Conservation (phyloP, 768 basidiomycete genomes). For the Xanthoconium stramineum region DNA sequence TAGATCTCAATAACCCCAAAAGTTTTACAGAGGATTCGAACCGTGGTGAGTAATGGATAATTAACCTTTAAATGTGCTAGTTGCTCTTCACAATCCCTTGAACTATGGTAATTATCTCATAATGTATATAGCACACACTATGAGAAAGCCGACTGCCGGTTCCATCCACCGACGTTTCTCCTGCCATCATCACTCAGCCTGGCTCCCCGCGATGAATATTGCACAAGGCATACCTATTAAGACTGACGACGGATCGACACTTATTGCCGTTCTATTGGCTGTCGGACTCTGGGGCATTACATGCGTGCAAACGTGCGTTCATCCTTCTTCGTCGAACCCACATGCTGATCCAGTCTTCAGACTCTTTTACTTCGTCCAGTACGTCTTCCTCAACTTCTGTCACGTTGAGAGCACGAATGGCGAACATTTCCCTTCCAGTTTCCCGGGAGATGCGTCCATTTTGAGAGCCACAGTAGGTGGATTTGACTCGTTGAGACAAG, state of each 20-base stretch:
- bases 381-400: not conserved
- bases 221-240: not conserved
- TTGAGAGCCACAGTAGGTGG: slow-evolving; percentile 12
- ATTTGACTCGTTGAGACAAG: not conserved
- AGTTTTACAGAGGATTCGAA: not conserved
- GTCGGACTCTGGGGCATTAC: slow-evolving; percentile 26
- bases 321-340: not conserved
- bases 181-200: not conserved
- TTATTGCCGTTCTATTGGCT: slow-evolving; percentile 14
- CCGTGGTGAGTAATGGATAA: not conserved
- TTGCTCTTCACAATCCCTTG: not conserved
- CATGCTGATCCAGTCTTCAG: not conserved
- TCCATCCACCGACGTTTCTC: not conserved
- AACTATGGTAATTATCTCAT: not conserved
- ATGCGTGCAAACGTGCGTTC: slow-evolving; percentile 19
- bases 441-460: not conserved
- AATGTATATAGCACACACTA: not conserved
- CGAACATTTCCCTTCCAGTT: slow-evolving; percentile 1
- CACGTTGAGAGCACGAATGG: not conserved
- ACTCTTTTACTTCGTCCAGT: slow-evolving; percentile 21
- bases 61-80: not conserved
- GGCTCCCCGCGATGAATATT: not conserved
- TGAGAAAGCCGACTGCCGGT: not conserved
- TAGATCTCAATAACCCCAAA: not conserved
- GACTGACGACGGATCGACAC: slow-evolving; percentile 12